Evolutionary conservation across 2,329 filamentous ascomycete species (phyloP).

Genomic region (Neonectria magnoliae): DNA sequence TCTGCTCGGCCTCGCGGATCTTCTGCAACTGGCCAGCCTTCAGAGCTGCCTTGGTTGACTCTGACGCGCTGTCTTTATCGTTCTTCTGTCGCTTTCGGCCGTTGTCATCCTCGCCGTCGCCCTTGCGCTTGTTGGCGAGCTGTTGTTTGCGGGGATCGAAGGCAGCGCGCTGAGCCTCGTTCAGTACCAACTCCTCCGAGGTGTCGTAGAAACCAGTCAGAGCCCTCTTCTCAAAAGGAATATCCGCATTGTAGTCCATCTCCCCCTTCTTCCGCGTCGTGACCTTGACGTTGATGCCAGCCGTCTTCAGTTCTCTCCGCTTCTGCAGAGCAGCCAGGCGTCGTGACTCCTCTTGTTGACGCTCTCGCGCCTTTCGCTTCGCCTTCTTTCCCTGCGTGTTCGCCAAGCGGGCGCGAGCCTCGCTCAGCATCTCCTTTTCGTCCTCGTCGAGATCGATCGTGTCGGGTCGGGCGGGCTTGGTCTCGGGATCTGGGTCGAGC

Average conservation of each 20-base stretch:
- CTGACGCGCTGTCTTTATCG: conserved; percentile 82
- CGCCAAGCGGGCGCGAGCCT: conserved; percentile 93
- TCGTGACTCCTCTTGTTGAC: conserved; percentile 93
- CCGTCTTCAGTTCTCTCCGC: conserved; percentile 93
- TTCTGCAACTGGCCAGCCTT: conserved; percentile 96
- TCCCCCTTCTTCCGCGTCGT: conserved; percentile 90
- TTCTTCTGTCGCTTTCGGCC: conserved; percentile 89
- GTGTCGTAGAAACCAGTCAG: conserved; percentile 94
- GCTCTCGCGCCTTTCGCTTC: conserved; percentile 94
- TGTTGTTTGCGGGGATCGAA: conserved; percentile 96
- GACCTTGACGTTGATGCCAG: conserved; percentile 98
- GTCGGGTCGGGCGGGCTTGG: conserved; percentile 93
- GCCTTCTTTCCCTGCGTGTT: conserved; percentile 99
- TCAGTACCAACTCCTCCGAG: conserved; percentile 78
- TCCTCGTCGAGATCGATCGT: conserved; percentile 99
- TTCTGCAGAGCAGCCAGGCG: conserved; percentile 92
- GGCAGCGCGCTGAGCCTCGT: conserved; percentile 83
- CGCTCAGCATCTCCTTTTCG: conserved; percentile 99
- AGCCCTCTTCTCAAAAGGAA: conserved; percentile 94
- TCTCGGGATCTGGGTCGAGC: conserved; percentile 96
- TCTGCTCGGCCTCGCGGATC: conserved; percentile 95
- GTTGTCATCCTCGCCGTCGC: conserved; percentile 84
- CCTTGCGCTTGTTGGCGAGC: conserved; percentile 90
- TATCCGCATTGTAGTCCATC: conserved; percentile 99
- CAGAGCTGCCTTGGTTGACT: conserved; percentile 84